These are phyloP conservation scores for Ganoderma boninense DNA, from an alignment of 1,284 basidiomycete genomes.

Conservation along the genomic window DNA sequence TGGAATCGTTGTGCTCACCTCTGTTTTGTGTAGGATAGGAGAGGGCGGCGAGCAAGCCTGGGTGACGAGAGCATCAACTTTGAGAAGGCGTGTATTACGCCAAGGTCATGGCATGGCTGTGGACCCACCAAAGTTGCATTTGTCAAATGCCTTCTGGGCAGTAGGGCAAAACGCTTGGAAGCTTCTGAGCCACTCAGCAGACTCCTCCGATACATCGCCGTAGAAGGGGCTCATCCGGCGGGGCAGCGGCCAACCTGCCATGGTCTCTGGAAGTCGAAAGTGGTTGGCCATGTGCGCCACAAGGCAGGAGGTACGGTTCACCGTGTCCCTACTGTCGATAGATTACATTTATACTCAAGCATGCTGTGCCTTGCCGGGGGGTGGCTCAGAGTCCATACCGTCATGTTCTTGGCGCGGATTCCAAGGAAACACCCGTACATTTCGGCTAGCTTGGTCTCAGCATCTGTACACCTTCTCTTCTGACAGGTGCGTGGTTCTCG, in stretches of 20 bases:
- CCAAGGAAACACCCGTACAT: no score
- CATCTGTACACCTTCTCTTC: no score
- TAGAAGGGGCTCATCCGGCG: constrained; percentile 6
- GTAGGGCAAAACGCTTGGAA: constrained; percentile 29
- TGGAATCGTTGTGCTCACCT: constrained; percentile 10
- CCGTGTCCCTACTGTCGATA: background rate
- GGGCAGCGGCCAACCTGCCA: constrained; percentile 1
- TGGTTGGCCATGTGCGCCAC: background rate
- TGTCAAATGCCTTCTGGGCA: constrained; percentile 33
- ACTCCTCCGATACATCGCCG: background rate
- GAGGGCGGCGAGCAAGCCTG: constrained; percentile 33
- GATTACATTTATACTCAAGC: background rate
- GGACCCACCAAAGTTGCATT: constrained; percentile 35
- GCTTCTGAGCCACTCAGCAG: background rate
- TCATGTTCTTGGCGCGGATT: no score
- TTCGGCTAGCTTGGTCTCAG: no score
- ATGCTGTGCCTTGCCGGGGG: no score
- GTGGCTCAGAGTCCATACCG: no score
- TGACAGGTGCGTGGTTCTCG: no score
- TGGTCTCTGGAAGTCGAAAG: constrained; percentile 5
- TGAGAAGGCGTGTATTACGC: no score
- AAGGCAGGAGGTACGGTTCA: background rate
- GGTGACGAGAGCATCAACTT: background rate
- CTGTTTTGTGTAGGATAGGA: constrained; percentile 22
- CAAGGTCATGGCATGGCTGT: no score